Base-by-base conservation (phyloP, 2,329 filamentous ascomycete species). In the Dothistroma pini region DNA sequence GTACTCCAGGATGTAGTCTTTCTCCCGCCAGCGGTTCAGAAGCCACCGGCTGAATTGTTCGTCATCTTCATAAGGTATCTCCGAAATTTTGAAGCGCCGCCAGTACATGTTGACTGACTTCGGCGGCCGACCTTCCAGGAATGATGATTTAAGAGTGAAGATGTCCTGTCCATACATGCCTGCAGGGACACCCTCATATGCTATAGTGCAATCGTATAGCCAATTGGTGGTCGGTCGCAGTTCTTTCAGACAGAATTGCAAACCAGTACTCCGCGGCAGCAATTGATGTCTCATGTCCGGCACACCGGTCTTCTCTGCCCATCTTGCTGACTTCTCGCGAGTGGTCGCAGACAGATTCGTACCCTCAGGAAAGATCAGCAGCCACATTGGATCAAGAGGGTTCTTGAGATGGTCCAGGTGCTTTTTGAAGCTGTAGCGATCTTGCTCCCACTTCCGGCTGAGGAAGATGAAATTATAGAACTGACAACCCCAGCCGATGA, bases 101-200 rank as follows among this genome's bases (percentile, higher is more conserved):
- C 93, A 99, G 77, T 96, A 89, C 80, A 97, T 93, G 76, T 97
- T 97, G 70, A 97, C 93, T 1, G 92, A 96, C 74, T 93, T 96
- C 1, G 93, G 95, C 0, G 93, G 89, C 0, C 90, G 86, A 12
- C 95, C 93, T 74, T 95, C 86, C 64, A 97, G 88, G 73, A 95
- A 96, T 4, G 91, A 96, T 54, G 92, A 92, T 2, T 86, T 84
- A 4, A 99, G 81, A 0, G 90, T 93, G 75, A 96, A 97, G 70
- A 90, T 89, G 54, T 96, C 86, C 73, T 97, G 93, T n/a, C 93
- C 93, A 68, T 88, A 97, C 69, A 89, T 84, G 44, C 79, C 79
- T 81, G 83, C 93, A 86, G 90, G 90, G 49, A 96, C 85, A 14
- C 95, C 93, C 76, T 97, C 93, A 72, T 99, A 99, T 4, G 91